A percentile compares a stretch with the other conserved stretches of the same genome.
These are phyloP conservation scores for Collybiopsis luxurians DNA, from an alignment of 768 basidiomycete genomes.

Conservation along the genomic window DNA sequence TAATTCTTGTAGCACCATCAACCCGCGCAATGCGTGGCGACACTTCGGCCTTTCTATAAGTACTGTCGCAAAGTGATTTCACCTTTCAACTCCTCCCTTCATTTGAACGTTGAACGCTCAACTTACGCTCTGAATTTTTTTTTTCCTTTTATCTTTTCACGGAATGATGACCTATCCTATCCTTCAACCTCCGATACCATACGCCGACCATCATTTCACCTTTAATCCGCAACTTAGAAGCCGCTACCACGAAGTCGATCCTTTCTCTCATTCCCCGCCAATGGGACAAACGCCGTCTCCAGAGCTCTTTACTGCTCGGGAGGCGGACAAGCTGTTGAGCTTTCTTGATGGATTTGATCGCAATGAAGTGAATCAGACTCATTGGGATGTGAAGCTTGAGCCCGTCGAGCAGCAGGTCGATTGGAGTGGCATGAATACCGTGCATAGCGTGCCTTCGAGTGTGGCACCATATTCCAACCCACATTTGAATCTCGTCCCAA, in stretches of 20 bases:
- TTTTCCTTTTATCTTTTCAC: not conserved
- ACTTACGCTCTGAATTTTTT: not conserved
- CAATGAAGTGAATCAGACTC: slow-evolving; percentile 51
- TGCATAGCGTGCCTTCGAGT: slow-evolving; percentile 6
- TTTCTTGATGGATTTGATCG: slow-evolving; percentile 80
- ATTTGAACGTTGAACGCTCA: slow-evolving; percentile 7
- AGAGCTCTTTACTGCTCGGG: slow-evolving; percentile 75
- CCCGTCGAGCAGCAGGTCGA: slow-evolving; percentile 1
- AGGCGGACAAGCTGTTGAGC: slow-evolving; percentile 75
- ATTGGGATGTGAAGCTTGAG: slow-evolving; percentile 6
- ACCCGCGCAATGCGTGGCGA: too few relatives aligned
- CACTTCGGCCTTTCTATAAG: not conserved
- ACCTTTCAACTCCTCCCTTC: not conserved
- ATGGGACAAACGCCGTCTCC: slow-evolving; percentile 66
- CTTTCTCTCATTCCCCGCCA: slow-evolving; percentile 47
- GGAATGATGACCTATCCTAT: slow-evolving; percentile 6
- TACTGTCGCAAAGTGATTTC: not conserved
- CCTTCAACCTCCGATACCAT: slow-evolving; percentile 18
- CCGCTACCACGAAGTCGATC: not conserved
- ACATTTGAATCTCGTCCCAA: slow-evolving; percentile 42
- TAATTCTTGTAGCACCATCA: not conserved
- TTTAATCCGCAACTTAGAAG: slow-evolving; percentile 60
- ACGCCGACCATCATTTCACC: slow-evolving; percentile 69
- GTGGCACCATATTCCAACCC: slow-evolving; percentile 45
- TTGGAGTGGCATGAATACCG: not conserved